Evolutionary conservation across 73 alveolate genomes (phyloP), one percentile per base, ranked within the genome.

Genomic region (Durusdinium trenchii): DNA sequence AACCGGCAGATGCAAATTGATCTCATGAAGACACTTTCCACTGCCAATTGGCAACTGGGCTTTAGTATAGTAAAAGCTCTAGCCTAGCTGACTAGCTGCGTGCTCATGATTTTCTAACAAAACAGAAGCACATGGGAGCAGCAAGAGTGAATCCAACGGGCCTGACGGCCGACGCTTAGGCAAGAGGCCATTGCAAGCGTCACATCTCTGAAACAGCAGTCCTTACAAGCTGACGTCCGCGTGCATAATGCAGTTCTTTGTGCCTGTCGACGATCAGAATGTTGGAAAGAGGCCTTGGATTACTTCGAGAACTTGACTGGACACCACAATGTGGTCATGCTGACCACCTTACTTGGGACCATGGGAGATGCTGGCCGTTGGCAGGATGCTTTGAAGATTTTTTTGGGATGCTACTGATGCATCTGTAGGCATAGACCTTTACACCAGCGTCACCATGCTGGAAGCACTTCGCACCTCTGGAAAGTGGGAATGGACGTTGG

Each of bases 1-100:
- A 50, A 81, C 48, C 91, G 91, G 45, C 91, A 81, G 42, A 81
- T 81, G 91, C 91, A 81, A 47, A 81, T 81, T 50, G 91, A 48
- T 35, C 35, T 50, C 50, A 81, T 67, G 46, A 67, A 81, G 48
- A 7, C 91, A 30, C 48, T 81, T 46, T 81, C 91, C 16, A 50
- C 71, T 47, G 91, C 91, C 12, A 67, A 81, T 81, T 81, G 91
- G 91, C 71, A 81, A 45, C 50, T 48, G 48, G 91, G 71, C 14
- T 48, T 81, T 12, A 67, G 50, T 7, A 20, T 46, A 23, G 71
- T 81, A 26, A 46, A 45, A 10, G 52, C 91, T 20, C 46, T 81
- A 67, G 71, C 46, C 7, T 9, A 30, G 50, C 91, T 48, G 50
- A 48, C 91, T n/a, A n/a, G n/a, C n/a, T n/a, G n/a, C n/a, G n/a